A percentile compares a stretch with the other conserved stretches of the same genome.
Evolutionary conservation across 352 stramenopile genomes (phyloP).

Genomic region (Phytophthora multivora): DNA sequence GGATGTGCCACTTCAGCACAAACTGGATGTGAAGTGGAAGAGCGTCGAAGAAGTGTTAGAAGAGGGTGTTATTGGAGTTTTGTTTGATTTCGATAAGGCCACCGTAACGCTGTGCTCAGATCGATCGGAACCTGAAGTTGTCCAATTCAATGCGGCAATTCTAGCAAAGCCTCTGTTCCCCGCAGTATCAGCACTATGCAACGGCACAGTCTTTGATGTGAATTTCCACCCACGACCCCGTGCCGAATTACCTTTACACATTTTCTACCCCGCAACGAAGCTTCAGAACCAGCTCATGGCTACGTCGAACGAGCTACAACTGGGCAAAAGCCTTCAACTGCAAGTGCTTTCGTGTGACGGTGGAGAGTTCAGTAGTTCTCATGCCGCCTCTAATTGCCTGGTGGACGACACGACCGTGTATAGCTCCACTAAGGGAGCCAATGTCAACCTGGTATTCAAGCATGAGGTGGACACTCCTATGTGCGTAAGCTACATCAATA

Average conservation of each 20-base stretch:
- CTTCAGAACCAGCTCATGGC: conserved; percentile 48
- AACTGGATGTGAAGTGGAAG: conserved; percentile 45
- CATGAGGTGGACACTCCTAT: conserved; percentile 85
- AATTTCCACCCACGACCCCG: conserved; percentile 71
- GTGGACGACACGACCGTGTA: conserved; percentile 84
- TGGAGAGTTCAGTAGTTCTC: conserved; percentile 81
- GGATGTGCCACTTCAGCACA: conserved; percentile 20
- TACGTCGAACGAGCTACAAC: conserved; percentile 64
- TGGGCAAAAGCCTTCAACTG: conserved; percentile 75
- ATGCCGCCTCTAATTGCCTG: conserved; percentile 68
- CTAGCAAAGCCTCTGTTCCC: conserved; percentile 54
- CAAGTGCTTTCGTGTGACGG: conserved; percentile 74
- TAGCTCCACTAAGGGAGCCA: conserved; percentile 71
- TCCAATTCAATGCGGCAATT: conserved; percentile 33
- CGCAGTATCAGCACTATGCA: conserved; percentile 70
- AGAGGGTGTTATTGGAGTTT: conserved; percentile 59
- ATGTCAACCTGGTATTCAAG: conserved; percentile 82
- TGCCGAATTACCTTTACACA: conserved; percentile 50
- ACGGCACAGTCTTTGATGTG: conserved; percentile 62
- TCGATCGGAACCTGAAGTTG: conserved; percentile 44
- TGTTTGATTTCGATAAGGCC: conserved; percentile 79
- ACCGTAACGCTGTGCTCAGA: conserved; percentile 62
- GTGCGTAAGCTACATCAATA: conserved; percentile 70
- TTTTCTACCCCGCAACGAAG: conserved; percentile 43
- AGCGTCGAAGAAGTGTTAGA: conserved; percentile 41